A percentile compares a stretch with the other conserved stretches of the same genome.
Evolutionary conservation across 192 early-diverging fungal genomes (phyloP).

Genomic region (Backusella tarrabulga): DNA sequence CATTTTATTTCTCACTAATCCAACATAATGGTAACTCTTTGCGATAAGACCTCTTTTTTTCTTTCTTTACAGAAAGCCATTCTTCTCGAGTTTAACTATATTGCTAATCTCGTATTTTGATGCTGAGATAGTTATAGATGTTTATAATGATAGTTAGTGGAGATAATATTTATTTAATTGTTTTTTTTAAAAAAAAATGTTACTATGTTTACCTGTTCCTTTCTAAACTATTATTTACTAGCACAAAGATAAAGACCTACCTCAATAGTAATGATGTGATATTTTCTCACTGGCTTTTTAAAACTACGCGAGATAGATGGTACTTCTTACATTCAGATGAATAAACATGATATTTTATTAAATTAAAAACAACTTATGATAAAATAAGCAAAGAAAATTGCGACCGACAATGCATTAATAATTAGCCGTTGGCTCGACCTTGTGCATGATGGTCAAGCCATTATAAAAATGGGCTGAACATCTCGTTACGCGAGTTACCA

Average conservation of each 20-base stretch:
- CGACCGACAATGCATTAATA: not conserved
- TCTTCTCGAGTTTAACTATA: too few relatives aligned
- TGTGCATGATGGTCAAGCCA: not conserved
- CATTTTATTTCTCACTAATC: not conserved
- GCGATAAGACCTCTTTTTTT: not conserved
- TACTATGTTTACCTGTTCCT: too few relatives aligned
- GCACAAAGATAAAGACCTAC: not conserved
- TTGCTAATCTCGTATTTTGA: too few relatives aligned
- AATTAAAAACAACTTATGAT: not conserved
- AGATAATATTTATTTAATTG: not conserved
- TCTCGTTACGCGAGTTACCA: not conserved
- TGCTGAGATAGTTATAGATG: too few relatives aligned
- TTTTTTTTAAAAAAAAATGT: too few relatives aligned
- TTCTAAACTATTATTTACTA: not conserved
- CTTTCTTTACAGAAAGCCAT: too few relatives aligned
- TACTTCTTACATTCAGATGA: not conserved
- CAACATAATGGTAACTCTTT: not conserved
- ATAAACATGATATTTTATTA: too few relatives aligned
- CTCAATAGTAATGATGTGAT: not conserved
- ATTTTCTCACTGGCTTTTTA: not conserved
- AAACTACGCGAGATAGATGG: not conserved
- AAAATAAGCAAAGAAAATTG: not conserved
- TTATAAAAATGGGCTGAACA: not conserved
- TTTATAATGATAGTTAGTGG: not conserved
- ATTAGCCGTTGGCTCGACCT: not conserved